phyloP scores from a whole-genome alignment of 805 yeast genomes.

The Hanseniaspora clermontiae region DNA sequence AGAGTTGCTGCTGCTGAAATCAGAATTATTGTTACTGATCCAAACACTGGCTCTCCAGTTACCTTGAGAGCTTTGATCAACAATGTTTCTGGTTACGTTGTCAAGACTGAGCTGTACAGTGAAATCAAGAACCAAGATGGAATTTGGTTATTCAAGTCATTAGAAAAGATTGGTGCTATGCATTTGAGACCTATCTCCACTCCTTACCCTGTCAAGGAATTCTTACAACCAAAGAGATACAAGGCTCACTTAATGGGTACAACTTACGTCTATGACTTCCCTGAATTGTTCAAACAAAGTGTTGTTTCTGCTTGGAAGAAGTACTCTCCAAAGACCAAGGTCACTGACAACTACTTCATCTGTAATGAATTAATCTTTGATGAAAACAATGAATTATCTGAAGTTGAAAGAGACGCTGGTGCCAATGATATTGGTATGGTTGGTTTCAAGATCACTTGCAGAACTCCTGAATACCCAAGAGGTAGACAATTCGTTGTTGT shows the following conservation, averaged over 20 bases:
- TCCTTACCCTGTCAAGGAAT: slow-evolving; percentile 95
- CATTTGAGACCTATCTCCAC: slow-evolving; percentile 91
- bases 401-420: slow-evolving; percentile 91
- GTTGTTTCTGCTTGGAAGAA: slow-evolving; percentile 74
- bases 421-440: slow-evolving; percentile 95
- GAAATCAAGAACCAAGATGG: slow-evolving; percentile 87
- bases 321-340: slow-evolving; percentile 39
- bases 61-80: slow-evolving; percentile 94
- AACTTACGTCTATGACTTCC: slow-evolving; percentile 96
- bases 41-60: slow-evolving; percentile 74
- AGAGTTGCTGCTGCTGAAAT: slow-evolving; percentile 96
- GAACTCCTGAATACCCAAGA: slow-evolving; percentile 92
- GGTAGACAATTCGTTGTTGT: slow-evolving; percentile 89
- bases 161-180: slow-evolving; percentile 93
- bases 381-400: slow-evolving; percentile 66
- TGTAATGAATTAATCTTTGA: slow-evolving; percentile 73
- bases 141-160: slow-evolving; percentile 93
- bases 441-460: slow-evolving; percentile 79
- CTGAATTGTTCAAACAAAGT: slow-evolving; percentile 94
- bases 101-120: slow-evolving; percentile 84
- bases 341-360: slow-evolving; percentile 67
- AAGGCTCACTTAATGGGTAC: slow-evolving; percentile 98
- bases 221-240: slow-evolving; percentile 96
- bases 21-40: slow-evolving; percentile 87
- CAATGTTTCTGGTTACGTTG: slow-evolving; percentile 95